Evolutionary conservation across 2,329 filamentous ascomycete species (phyloP).

Genomic region (Cladosporium sp.): DNA sequence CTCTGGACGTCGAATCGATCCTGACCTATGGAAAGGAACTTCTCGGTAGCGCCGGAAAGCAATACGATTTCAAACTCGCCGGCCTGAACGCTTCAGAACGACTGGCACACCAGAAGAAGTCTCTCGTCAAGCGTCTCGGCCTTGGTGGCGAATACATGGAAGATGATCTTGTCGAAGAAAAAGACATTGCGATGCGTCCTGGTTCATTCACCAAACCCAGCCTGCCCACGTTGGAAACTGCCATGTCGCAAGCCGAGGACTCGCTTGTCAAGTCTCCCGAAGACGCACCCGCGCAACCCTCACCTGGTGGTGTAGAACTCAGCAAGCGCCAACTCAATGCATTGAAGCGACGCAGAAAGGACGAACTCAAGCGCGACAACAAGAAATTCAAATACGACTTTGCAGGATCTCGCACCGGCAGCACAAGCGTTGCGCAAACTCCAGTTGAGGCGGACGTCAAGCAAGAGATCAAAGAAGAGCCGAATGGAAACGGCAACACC

Average conservation of each 20-base stretch:
- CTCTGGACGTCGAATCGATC: conserved; percentile 75
- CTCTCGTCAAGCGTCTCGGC: conserved; percentile 76
- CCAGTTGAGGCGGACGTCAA: conserved; percentile 58
- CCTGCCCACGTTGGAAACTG: conserved; percentile 54
- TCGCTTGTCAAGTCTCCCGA: conserved; percentile 35
- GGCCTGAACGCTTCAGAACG: conserved; percentile 78
- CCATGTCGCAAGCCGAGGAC: conserved; percentile 45
- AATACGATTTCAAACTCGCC: conserved; percentile 81
- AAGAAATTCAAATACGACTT: conserved; percentile 81
- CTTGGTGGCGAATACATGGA: conserved; percentile 81
- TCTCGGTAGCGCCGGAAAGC: conserved; percentile 75
- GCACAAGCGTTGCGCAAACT: conserved; percentile 59
- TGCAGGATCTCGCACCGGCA: conserved; percentile 61
- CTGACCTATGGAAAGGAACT: conserved; percentile 82
- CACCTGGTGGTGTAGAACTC: conserved; percentile 51
- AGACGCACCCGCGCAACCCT: conserved; percentile 27
- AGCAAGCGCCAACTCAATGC: conserved; percentile 95
- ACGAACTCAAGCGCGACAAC: conserved; percentile 82
- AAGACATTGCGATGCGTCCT: conserved; percentile 55
- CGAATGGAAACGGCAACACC: conserved; percentile 49
- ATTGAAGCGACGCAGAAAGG: conserved; percentile 89
- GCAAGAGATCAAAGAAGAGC: conserved; percentile 57
- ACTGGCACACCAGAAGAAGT: conserved; percentile 86
- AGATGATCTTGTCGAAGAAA: conserved; percentile 73
- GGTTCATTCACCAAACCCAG: conserved; percentile 36